Evolutionary conservation across 768 basidiomycete species (phyloP), one percentile per base, ranked within the genome.

Genomic region (Macrolepiota fuliginosa): DNA sequence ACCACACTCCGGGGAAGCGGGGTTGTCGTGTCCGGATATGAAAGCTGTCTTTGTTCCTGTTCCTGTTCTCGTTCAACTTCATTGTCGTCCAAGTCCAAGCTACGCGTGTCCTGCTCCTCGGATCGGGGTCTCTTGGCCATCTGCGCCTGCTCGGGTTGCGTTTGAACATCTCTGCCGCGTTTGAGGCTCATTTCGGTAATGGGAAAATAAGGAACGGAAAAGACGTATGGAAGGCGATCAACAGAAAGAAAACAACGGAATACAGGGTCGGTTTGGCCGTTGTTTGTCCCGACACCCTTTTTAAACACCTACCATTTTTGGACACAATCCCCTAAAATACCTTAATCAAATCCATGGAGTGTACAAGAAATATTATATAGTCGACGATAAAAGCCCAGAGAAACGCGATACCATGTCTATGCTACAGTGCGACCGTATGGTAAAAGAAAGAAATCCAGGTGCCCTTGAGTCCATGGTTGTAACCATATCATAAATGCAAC

Each of bases 1-100:
- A 64, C 64, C 62, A 60, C 24, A 58, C 56, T 53, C 22, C 27
- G n/a, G 0, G 58, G 11, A 11, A 29, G 37, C 17, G 51, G 39
- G 17, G 17, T 40, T 32, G 15, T 45, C 15, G 25, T 52, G 42
- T 59, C 40, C 29, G 58, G 49, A 35, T 59, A 58, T 27, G 25
- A n/a, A 42, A 52, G 58, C 7, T 32, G 29, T 9, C 7, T 40
- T 51, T 52, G 35, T 17, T 42, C 58, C 10, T 49, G 50, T 11
- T 4, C 15, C 39, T 52, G 35, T 24, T 53, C 37, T 35, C 27
- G 10, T 32, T 27, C 56, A 22, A 4, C 12, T 40, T 27, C 17
- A 29, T 35, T 40, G 22, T 19, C 50, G 19, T 5, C 22, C 15
- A n/a, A 4, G 13, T 32, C 15, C n/a, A 15, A 24, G 5, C 37